Conservation (phyloP, 2,329 filamentous ascomycete species). For the Penicillium sp. region DNA sequence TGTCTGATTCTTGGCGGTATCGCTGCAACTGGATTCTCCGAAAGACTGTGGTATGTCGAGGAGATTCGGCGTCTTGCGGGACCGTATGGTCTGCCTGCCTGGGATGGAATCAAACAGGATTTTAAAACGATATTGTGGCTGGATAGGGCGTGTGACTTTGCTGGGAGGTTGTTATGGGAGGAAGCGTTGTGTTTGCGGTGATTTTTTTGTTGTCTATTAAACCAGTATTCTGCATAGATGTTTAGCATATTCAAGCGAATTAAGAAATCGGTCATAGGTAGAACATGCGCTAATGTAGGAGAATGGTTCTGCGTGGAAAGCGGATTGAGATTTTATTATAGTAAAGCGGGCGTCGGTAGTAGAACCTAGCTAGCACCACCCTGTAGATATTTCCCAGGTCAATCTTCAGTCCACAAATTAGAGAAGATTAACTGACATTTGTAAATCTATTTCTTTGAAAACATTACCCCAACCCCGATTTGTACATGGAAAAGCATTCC, state of each 20-base stretch:
- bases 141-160: neutral
- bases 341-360: neutral
- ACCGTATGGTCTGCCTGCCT: neutral
- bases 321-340: neutral
- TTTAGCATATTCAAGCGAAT: neutral
- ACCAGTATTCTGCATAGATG: neutral
- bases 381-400: too few relatives aligned
- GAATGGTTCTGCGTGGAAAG: neutral
- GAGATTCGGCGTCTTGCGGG: neutral
- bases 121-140: neutral
- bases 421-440: too few relatives aligned
- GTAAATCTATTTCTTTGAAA: too few relatives aligned
- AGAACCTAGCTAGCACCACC: neutral
- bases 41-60: neutral
- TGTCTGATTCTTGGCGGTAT: neutral
- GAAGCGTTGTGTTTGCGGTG: neutral
- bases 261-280: neutral
- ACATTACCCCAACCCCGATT: too few relatives aligned
- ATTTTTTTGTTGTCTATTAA: neutral
- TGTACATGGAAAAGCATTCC: neutral
- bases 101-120: neutral
- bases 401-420: too few relatives aligned
- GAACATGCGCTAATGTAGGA: neutral
- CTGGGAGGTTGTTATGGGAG: neutral
- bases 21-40: neutral